Base-by-base conservation (phyloP, 495 filamentous ascomycete genomes). In the Tuber brumale region DNA sequence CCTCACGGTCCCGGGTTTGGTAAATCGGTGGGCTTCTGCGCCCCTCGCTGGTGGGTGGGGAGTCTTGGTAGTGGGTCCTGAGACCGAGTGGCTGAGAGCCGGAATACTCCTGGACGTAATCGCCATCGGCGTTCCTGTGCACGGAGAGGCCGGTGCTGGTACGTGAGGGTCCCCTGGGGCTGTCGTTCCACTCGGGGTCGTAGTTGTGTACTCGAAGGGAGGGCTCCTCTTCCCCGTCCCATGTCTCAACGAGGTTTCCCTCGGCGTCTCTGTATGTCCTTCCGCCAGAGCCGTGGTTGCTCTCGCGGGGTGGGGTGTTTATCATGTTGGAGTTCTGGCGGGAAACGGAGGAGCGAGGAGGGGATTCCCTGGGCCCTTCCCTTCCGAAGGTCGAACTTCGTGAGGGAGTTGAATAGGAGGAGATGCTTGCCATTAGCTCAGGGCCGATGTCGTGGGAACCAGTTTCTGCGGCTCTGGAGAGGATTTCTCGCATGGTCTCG, bases 401-500 rank as follows among this genome's bases (percentile, higher is more conserved):
- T 2, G 51, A 18, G 37, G 37, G 37, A 51, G 21, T 51, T 10
- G 46, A 23, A n/a, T 51, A 19, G 46, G 46, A n/a, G 46, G 6
- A 8, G 57, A 66, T 66, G 57, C 27, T 66, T 66, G 57, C 57
- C 14, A 10, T 66, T 14, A 66, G 57, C 14, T 66, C 57, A 4
- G 10, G 8, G 14, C 57, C 57, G 27, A 66, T 31, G 14, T 66
- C 57, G 57, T 66, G 57, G 57, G 57, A 66, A 66, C 57, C 57
- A 16, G 27, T 66, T 35, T 2, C 5, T 35, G 4, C 57, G 27
- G 57, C 57, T 3, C n/a, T 2, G 4, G 27, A 16, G 57, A 66
- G 57, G 27, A 66, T 66, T 27, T 66, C 12, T 66, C 57, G 57
- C 57, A 66, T 66, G 57, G 57, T 66, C 27, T 66, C 57, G 57